phyloP scores from a whole-genome alignment of 2,329 filamentous ascomycete species.

The Penicillium paneum region DNA sequence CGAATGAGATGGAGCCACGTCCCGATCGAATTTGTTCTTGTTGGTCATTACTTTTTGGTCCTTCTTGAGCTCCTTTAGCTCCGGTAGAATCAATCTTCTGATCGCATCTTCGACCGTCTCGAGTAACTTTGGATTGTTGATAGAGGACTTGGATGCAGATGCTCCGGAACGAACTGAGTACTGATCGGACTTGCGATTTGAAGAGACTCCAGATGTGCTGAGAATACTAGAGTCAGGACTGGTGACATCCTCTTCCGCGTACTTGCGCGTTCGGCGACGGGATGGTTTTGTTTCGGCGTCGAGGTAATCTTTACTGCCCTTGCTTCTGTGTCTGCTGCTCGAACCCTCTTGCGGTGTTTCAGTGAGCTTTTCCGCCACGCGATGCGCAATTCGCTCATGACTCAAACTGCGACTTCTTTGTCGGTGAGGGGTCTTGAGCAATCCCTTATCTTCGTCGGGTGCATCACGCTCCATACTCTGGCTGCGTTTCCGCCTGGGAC shows the following conservation, averaged over 20 bases:
- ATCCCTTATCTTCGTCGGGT: conserved; percentile 38
- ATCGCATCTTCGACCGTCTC: conserved; percentile 94
- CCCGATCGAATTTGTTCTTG: conserved; percentile 64
- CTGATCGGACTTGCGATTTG: conserved; percentile 55
- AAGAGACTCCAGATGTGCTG: conserved; percentile 54
- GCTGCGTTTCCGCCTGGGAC: conserved; percentile 49
- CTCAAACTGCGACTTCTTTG: conserved; percentile 62
- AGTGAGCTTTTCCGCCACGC: conserved; percentile 65
- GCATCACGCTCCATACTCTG: conserved; percentile 48
- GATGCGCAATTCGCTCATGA: conserved; percentile 64
- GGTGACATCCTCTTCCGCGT: conserved; percentile 52
- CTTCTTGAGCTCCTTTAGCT: conserved; percentile 85
- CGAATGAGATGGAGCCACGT: conserved; percentile 60
- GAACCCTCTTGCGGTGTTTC: conserved; percentile 49
- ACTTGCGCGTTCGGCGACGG: conserved; percentile 49
- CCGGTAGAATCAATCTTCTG: conserved; percentile 80
- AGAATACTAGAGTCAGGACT: conserved; percentile 62
- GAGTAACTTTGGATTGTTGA: conserved; percentile 87
- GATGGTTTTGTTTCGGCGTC: conserved; percentile 46
- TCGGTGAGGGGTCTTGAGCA: conserved; percentile 58
- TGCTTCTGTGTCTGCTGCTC: conserved; percentile 43
- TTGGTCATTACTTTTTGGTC: conserved; percentile 77
- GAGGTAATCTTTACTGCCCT: conserved; percentile 45
- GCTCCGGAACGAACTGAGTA: conserved; percentile 59
- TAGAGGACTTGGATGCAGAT: conserved; percentile 65